Base-by-base conservation (phyloP, 1,139 yeast genomes). In the Diutina catenulata region DNA sequence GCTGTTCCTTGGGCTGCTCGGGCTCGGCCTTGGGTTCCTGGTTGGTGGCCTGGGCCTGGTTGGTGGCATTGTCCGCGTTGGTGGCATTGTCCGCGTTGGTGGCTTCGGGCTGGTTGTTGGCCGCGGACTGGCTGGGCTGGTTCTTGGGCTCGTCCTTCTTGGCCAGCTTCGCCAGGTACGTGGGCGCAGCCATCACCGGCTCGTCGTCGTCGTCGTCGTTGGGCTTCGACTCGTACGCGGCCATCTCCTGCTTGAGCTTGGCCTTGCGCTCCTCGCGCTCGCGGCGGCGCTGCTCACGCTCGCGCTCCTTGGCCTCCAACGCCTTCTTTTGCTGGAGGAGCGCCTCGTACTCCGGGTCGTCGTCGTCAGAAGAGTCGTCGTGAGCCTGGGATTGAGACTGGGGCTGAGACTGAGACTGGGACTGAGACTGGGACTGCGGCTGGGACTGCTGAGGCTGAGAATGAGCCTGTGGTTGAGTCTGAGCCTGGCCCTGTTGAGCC, bases 251-350 rank as follows among this genome's bases (percentile, higher is more conserved):
- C 49, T 64, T 69, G 42, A 79, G 59, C 41, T 68, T 69, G 1
- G 81, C 83, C 44, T 77, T 57, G 38, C 78, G 64, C 28, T 70
- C 79, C 43, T 76, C 83, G 47, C 72, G 74, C 23, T 68, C 75
- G 45, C 65, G 66, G 47, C 61, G 71, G 53, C 59, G 68, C 42
- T 60, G 58, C 42, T 66, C 70, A 44, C 71, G 62, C 45, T 70
- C 74, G 11, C 37, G 28, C 40, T 70, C 74, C 37, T 63, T 61
- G 4, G 62, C 62, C 47, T 73, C 76, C 59, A 70, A 52, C 42
- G 64, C 71, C 31, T 63, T 58, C 50, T 70, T 70, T 41, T 68
- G 71, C 43, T 59, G 61, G 48, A 70, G 53, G 38, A 72, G 59
- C 11, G 62, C 66, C 14, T 59, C 55, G 43, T 69, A 68, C 43